A percentile compares a stretch with the other conserved stretches of the same genome.
These are phyloP conservation scores for Alternaria dauci DNA, from an alignment of 2,329 filamentous ascomycete species.

Conservation along the genomic window DNA sequence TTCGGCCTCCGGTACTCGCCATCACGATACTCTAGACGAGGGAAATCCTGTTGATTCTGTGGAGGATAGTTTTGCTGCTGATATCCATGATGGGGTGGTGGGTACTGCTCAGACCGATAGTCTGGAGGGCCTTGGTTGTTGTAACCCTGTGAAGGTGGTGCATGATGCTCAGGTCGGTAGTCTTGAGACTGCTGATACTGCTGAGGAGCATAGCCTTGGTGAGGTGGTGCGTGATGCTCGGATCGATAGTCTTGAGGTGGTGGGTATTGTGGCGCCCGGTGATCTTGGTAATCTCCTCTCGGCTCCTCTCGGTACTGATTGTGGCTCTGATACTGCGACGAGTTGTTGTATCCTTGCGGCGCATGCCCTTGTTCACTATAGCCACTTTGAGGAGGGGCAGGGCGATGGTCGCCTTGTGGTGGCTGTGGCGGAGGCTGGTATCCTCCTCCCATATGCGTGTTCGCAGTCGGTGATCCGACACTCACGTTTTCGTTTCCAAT, in stretches of 20 bases:
- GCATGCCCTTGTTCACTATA: conserved; percentile 12
- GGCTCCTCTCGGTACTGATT: conserved; percentile 17
- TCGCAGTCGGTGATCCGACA: conserved; percentile 32
- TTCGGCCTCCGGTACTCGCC: conserved; percentile 19
- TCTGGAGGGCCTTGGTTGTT: conserved; percentile 8
- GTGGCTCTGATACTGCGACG: conserved; percentile 16
- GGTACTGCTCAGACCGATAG: conserved; percentile 5
- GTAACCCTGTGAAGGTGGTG: conserved; percentile 9
- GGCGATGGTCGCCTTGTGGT: conserved; percentile 14
- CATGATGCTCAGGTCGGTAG: conserved; percentile 8
- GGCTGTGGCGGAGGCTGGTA: conserved; percentile 17
- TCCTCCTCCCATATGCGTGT: conserved; percentile 19
- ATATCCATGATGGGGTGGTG: conserved; percentile 10
- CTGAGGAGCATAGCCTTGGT: conserved; percentile 12
- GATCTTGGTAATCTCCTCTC: conserved; percentile 5
- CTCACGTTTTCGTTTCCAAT: conserved; percentile 44
- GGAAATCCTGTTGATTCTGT: conserved; percentile 13
- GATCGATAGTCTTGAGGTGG: conserved; percentile 6
- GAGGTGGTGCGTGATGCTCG: conserved; percentile 10
- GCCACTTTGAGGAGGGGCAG: conserved; percentile 1
- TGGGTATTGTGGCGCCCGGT: conserved; percentile 8
- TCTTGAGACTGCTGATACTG: conserved; percentile 4
- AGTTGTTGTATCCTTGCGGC: conserved; percentile 12
- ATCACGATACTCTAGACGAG: conserved; percentile 14
- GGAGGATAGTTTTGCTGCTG: conserved; percentile 16